Conservation (phyloP, 305 asterid species). For the Rubia tinctorum region DNA sequence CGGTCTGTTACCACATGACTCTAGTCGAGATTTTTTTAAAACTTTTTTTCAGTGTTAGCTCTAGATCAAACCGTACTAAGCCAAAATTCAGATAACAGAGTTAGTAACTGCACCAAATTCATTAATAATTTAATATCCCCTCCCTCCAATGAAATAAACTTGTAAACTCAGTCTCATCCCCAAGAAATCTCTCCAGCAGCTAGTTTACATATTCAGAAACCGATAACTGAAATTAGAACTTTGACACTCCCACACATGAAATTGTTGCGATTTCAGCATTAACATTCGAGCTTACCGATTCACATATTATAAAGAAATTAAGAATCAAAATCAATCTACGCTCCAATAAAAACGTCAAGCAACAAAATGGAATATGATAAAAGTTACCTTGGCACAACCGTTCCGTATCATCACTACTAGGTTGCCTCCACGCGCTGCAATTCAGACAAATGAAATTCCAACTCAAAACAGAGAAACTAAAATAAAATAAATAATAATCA, state of each 20-base stretch:
- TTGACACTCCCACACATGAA: not conserved
- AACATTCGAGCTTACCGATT: not conserved
- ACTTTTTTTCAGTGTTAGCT: not conserved
- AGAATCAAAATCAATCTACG: not conserved
- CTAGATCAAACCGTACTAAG: not conserved
- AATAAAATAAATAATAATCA: not conserved
- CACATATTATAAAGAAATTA: not conserved
- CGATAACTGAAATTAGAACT: not conserved
- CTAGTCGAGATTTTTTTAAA: not conserved
- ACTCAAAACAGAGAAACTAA: not conserved
- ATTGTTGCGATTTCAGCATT: not conserved
- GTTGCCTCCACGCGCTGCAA: slow-evolving; percentile 29
- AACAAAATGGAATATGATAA: not conserved
- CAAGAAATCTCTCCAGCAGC: not conserved
- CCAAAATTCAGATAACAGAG: not conserved
- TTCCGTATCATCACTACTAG: slow-evolving; percentile 18
- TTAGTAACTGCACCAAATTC: not conserved
- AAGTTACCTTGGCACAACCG: slow-evolving; percentile 36
- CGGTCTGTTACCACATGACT: not conserved
- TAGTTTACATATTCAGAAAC: not conserved
- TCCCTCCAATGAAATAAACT: not conserved
- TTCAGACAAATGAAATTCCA: slow-evolving; percentile 3
- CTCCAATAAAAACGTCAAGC: not conserved
- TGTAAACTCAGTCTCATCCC: not conserved
- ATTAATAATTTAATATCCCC: too few species aligned